Base-by-base conservation (phyloP, 2,329 filamentous ascomycete species). In the Paecilomyces variotii region DNA sequence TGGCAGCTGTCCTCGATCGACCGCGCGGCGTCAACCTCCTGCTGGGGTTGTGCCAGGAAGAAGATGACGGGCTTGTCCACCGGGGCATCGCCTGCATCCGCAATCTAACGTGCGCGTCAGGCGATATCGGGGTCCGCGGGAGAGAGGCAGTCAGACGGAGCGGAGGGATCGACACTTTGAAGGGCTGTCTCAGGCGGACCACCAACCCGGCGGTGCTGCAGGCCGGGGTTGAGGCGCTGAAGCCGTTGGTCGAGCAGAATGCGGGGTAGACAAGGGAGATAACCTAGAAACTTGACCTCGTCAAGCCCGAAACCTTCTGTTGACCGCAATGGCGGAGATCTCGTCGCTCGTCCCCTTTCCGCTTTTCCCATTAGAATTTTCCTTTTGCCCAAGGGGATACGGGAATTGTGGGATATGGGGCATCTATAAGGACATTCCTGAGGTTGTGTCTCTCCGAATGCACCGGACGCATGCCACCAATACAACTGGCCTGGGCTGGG, bases 41-140 rank as follows among this genome's bases (percentile, higher is more conserved):
- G n/a, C 74, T 99, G n/a, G 84, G 81, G 0, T 75, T 97, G 69
- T 96, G 91, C 67, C 78, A 79, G 14, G 91, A 96, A 63, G 80
- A 81, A 28, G 84, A 88, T 4, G 70, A 77, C 12, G 72, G 74
- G 6, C 67, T 80, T 7, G 70, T 76, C 59, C 82, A 86, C 69
- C 79, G 94, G 6, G 94, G 91, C 0, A 83, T 89, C 1, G 90
- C 93, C 27, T 85, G 87, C 59, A 71, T 94, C 14, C 80, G 84
- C 61, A 95, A 95, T 70, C 78, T 97, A 69, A 79, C 90, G 4
- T 79, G 79, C 60, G 83, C 84, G 3, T 85, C 87, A 6, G 88
- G 84, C 1, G 84, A 87, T 12, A 79, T 85, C 0, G 90, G 89
- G 0, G 75, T 80, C 58, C 76, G 79, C 61, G 88, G 84, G 1